phyloP scores from a whole-genome alignment of 495 filamentous ascomycete species.

The Glonium stellatum region DNA sequence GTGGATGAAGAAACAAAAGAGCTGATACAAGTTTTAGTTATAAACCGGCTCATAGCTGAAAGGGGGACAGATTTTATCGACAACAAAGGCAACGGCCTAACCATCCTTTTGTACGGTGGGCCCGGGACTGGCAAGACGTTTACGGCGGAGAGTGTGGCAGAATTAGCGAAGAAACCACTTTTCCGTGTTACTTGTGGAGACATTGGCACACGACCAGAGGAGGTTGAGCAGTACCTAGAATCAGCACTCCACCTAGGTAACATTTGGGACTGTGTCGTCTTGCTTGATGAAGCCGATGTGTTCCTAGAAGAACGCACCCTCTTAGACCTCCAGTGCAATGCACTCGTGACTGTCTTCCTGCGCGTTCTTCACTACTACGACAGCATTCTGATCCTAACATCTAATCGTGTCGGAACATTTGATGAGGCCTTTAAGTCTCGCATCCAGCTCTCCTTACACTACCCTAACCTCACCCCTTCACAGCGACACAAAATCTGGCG shows the following conservation, averaged over 20 bases:
- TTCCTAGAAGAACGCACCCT: conserved; percentile 2
- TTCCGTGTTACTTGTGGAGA: conserved; percentile 19
- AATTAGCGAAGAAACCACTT: conserved; percentile 3
- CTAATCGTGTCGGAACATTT: conserved; percentile 4
- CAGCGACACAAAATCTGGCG: neutral
- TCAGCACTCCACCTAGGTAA: conserved; percentile 20
- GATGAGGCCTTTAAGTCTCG: conserved; percentile 7
- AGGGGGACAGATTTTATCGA: conserved; percentile 22
- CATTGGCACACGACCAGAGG: conserved; percentile 1
- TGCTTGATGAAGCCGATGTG: conserved; percentile 23
- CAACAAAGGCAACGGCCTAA: conserved; percentile 49
- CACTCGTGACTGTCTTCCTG: conserved; percentile 21
- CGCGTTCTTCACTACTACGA: conserved; percentile 6
- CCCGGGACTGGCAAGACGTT: conserved; percentile 56
- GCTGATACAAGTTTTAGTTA: conserved; percentile 47
- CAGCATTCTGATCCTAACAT: conserved; percentile 5
- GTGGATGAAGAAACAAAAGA: conserved; percentile 47
- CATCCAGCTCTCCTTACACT: conserved; percentile 3
- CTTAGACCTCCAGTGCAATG: conserved; percentile 7
- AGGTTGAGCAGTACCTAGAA: conserved; percentile 5
- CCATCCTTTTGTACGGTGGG: conserved; percentile 51
- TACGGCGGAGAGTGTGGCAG: conserved; percentile 6
- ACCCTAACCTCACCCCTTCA: neutral
- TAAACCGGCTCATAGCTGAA: conserved; percentile 32
- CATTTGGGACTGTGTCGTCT: conserved; percentile 13